phyloP scores from a whole-genome alignment of 2,329 filamentous ascomycete genomes.

The Ceratocystis colombiana region DNA sequence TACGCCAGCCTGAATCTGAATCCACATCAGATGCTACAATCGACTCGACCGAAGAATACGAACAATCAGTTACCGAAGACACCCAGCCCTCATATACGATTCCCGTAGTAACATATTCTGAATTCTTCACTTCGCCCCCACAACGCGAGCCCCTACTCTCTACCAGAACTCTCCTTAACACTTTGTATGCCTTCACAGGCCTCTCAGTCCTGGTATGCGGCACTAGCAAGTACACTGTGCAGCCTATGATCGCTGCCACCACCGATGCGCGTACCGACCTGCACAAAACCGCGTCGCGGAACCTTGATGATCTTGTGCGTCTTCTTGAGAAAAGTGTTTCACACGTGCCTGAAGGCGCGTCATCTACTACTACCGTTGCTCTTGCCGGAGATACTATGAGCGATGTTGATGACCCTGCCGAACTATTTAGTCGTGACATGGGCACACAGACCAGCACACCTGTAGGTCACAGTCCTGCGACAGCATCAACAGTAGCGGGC shows the following conservation, averaged over 20 bases:
- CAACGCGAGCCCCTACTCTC: constrained; percentile 54
- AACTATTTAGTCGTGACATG: constrained; percentile 72
- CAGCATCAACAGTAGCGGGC: background rate
- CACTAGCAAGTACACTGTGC: constrained; percentile 57
- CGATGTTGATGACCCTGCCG: constrained; percentile 55
- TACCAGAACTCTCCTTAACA: constrained; percentile 47
- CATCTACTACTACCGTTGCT: background rate
- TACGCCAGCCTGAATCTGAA: background rate
- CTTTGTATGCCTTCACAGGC: constrained; percentile 48
- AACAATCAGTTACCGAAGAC: background rate
- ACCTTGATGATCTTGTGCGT: constrained; percentile 40
- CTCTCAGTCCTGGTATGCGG: constrained; percentile 59
- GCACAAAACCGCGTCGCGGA: constrained; percentile 39
- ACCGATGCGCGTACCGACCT: constrained; percentile 45
- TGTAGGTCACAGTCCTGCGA: constrained; percentile 17
- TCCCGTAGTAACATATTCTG: constrained; percentile 60
- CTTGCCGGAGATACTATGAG: constrained; percentile 35
- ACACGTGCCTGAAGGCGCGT: constrained; percentile 40
- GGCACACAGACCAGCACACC: constrained; percentile 60
- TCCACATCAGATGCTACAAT: background rate
- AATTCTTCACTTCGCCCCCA: constrained; percentile 50
- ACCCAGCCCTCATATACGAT: constrained; percentile 35
- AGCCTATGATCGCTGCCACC: constrained; percentile 49
- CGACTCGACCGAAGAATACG: background rate
- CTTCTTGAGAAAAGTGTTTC: constrained; percentile 51